These are phyloP conservation scores for Diaporthe eres DNA, from an alignment of 2,329 filamentous ascomycete genomes.

Conservation along the genomic window DNA sequence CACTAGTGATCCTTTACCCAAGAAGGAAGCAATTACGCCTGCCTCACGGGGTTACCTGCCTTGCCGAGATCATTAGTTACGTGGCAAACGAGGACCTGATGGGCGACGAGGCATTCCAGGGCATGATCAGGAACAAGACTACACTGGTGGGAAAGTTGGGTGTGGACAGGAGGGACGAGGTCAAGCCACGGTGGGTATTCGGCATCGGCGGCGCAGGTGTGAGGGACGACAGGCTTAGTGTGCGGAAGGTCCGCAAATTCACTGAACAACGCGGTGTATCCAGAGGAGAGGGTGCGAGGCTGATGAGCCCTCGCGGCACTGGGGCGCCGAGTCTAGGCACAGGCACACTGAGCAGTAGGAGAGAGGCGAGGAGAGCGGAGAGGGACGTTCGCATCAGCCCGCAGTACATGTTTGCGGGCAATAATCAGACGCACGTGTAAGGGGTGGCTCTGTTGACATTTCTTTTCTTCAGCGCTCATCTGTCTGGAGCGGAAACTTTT, in stretches of 20 bases:
- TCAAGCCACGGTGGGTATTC: conserved; percentile 68
- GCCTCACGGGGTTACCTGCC: conserved; percentile 79
- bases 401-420: conserved; percentile 38
- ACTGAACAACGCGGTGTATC: conserved; percentile 55
- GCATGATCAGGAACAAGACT: conserved; percentile 71
- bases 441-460: not conserved
- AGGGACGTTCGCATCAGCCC: conserved; percentile 33
- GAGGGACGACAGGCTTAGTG: conserved; percentile 57
- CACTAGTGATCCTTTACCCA: conserved; percentile 73
- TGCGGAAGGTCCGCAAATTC: conserved; percentile 60
- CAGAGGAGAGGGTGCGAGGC: conserved; percentile 40
- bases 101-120: conserved; percentile 80
- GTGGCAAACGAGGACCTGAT: conserved; percentile 80
- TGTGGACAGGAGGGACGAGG: conserved; percentile 60
- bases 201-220: conserved; percentile 54
- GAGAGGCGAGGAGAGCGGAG: conserved; percentile 46
- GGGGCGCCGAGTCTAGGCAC: conserved; percentile 31
- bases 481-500: not conserved
- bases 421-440: not conserved
- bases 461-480: not conserved
- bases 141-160: conserved; percentile 80
- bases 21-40: conserved; percentile 73
- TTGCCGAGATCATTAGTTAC: conserved; percentile 85
- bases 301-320: conserved; percentile 42
- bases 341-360: conserved; percentile 45